Percentiles rank a stretch among this genome's conserved stretches.
Conservation (phyloP, 768 basidiomycete genomes). For the Amanita phalloides region DNA sequence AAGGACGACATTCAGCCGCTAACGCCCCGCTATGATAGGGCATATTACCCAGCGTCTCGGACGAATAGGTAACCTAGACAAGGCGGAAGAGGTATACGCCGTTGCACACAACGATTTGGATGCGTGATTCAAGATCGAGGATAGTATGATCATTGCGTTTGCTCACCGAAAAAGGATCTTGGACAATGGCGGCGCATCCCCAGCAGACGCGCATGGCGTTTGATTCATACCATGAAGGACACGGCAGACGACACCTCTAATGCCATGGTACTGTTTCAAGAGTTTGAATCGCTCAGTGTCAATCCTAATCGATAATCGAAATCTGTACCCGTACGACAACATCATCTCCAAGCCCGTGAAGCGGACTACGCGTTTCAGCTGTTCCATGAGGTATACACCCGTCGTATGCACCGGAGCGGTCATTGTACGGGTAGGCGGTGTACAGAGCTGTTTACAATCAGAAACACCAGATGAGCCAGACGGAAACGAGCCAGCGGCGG, state of each 20-base stretch:
- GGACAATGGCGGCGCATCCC: constrained; percentile 68
- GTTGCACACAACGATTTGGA: constrained; percentile 45
- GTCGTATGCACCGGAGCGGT: constrained; percentile 73
- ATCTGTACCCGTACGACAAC: constrained; percentile 87
- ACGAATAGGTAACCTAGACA: constrained; percentile 45
- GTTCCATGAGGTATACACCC: constrained; percentile 65
- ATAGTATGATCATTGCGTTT: constrained; percentile 80
- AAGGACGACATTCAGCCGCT: constrained; percentile 26
- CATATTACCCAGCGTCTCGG: constrained; percentile 62
- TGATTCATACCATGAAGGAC: constrained; percentile 81
- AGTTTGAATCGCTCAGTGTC: constrained; percentile 61
- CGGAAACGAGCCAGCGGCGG: no score
- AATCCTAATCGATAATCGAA: constrained; percentile 34
- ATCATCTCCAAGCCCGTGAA: constrained; percentile 96
- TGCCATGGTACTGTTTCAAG: constrained; percentile 75
- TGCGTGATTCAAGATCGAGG: constrained; percentile 77
- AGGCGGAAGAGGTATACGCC: constrained; percentile 59
- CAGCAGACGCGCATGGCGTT: constrained; percentile 88
- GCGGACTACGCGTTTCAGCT: constrained; percentile 81
- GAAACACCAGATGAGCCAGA: no score
- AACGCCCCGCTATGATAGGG: constrained; percentile 28
- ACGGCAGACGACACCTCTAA: constrained; percentile 93
- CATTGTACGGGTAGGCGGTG: constrained; percentile 90
- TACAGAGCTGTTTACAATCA: constrained; percentile 24
- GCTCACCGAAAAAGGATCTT: constrained; percentile 80